Conservation (phyloP, 2,329 filamentous ascomycete genomes). For the Fusarium subtropicale region DNA sequence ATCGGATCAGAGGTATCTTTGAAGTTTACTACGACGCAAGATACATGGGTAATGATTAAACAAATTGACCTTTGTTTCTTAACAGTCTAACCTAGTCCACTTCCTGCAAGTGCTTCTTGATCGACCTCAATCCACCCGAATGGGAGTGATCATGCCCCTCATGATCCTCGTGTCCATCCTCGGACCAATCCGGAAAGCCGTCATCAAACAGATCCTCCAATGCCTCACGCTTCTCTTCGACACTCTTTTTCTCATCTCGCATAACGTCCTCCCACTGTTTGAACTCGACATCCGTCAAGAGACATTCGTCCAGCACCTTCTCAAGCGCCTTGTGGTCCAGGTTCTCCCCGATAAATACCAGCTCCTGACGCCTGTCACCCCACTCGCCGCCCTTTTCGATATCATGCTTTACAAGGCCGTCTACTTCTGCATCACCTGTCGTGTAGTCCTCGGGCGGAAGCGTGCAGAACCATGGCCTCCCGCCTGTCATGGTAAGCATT, state of each 20-base stretch:
- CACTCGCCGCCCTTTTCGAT: constrained; percentile 68
- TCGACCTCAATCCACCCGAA: constrained; percentile 24
- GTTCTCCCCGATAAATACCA: constrained; percentile 79
- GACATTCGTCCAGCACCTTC: constrained; percentile 67
- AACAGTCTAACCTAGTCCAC: constrained; percentile 20
- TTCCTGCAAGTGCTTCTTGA: constrained; percentile 42
- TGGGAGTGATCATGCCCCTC: constrained; percentile 43
- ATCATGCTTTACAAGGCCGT: constrained; percentile 62
- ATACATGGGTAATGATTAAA: background rate
- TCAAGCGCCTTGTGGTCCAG: constrained; percentile 66
- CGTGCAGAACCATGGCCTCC: constrained; percentile 69
- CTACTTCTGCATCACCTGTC: constrained; percentile 60
- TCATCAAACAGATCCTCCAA: constrained; percentile 67
- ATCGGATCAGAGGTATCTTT: background rate
- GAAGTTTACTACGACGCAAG: background rate
- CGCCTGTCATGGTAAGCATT: constrained; percentile 70
- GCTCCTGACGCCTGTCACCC: constrained; percentile 77
- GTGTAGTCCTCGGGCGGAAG: constrained; percentile 63
- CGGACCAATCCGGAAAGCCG: constrained; percentile 67
- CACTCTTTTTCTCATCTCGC: constrained; percentile 53
- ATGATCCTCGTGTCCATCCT: constrained; percentile 55
- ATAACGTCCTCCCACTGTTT: constrained; percentile 65
- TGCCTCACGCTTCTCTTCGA: constrained; percentile 58
- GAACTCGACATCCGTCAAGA: constrained; percentile 71
- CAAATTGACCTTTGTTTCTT: background rate